A percentile compares a stretch with the other conserved stretches of the same genome.
phyloP scores from a whole-genome alignment of 768 basidiomycete genomes.

The Naganishia friedmannii region DNA sequence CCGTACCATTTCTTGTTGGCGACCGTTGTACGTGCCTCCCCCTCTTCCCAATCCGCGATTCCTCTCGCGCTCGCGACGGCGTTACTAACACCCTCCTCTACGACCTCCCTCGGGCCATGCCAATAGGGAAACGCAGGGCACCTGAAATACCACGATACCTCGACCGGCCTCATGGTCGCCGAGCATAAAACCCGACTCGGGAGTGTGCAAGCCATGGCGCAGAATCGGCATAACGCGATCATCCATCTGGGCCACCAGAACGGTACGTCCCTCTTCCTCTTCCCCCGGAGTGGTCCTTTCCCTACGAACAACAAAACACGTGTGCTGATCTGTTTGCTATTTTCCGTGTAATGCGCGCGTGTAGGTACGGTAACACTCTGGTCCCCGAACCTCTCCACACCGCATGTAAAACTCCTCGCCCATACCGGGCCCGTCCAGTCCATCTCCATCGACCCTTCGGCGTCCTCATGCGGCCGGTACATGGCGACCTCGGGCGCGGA shows the following conservation, averaged over 20 bases:
- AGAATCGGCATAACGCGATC: constrained; percentile 89
- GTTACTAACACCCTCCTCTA: no score
- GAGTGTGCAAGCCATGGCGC: constrained; percentile 75
- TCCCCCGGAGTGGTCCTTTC: background rate
- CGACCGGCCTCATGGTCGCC: constrained; percentile 79
- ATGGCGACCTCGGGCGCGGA: constrained; percentile 88
- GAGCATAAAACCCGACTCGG: constrained; percentile 90
- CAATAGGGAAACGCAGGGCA: constrained; percentile 78
- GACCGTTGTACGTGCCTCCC: constrained; percentile 62
- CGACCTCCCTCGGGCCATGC: background rate
- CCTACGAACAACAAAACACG: background rate
- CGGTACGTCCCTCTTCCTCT: constrained; percentile 54
- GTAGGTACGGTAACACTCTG: constrained; percentile 76
- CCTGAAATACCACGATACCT: constrained; percentile 94
- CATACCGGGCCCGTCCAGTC: constrained; percentile 83
- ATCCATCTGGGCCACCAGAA: constrained; percentile 93
- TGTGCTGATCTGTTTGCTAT: background rate
- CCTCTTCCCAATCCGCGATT: no score
- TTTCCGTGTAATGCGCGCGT: no score
- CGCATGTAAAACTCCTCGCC: constrained; percentile 85
- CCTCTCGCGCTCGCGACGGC: no score
- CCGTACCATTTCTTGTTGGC: constrained; percentile 94
- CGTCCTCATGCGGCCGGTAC: constrained; percentile 71
- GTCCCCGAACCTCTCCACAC: constrained; percentile 90
- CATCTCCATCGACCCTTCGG: constrained; percentile 73